Percentiles rank a stretch among this genome's conserved stretches.
Evolutionary conservation across 306 rosid species (phyloP).

Genomic region (Casuarina cunninghamiana): DNA sequence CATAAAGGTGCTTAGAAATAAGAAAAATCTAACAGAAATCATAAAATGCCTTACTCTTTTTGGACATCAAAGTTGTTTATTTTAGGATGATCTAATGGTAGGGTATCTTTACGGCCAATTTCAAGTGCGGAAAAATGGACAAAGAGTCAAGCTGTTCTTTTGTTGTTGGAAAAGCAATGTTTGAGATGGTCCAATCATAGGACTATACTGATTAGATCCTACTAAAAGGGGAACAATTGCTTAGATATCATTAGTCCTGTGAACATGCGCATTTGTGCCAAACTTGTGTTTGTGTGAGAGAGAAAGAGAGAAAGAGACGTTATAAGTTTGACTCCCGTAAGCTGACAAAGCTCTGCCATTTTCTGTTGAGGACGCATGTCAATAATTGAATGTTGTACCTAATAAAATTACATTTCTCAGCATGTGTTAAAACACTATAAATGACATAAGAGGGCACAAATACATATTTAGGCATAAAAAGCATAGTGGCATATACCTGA

Average conservation of each 20-base stretch:
- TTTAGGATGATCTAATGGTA: background rate
- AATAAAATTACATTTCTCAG: constrained; percentile 16
- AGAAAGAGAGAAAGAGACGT: constrained; percentile 59
- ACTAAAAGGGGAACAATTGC: too few species aligned
- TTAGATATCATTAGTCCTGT: background rate
- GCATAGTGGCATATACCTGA: constrained; percentile 55
- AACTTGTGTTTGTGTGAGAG: background rate
- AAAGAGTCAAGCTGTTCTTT: background rate
- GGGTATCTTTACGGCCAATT: background rate
- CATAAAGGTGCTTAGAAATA: background rate
- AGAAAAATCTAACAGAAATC: background rate
- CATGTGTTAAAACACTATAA: constrained; percentile 1
- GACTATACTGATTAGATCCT: background rate
- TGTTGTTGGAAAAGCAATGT: background rate
- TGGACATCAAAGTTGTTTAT: background rate
- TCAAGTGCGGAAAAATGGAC: background rate
- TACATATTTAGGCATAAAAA: constrained; percentile 13
- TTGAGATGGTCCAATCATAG: background rate
- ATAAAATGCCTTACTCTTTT: background rate
- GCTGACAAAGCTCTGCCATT: constrained; percentile 91
- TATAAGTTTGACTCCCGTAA: constrained; percentile 93
- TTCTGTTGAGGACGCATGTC: constrained; percentile 95
- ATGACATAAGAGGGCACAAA: background rate
- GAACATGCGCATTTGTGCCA: background rate
- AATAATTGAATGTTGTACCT: constrained; percentile 93